Evolutionary conservation across 768 basidiomycete genomes (phyloP).

Genomic region (Nevesoporus exiguus): DNA sequence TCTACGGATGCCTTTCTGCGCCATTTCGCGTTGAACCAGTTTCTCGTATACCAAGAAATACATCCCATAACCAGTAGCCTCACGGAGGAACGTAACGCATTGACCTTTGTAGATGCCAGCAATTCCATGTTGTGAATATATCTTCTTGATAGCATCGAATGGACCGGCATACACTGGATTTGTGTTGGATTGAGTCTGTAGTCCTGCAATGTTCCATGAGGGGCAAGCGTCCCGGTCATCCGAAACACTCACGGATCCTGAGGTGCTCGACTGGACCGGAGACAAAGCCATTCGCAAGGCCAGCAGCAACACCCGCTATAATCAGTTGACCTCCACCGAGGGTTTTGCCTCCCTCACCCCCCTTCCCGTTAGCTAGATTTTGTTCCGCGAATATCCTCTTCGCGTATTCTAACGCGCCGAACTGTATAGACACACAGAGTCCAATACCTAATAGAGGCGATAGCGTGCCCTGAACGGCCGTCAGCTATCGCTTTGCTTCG

Average conservation of each 20-base stretch:
- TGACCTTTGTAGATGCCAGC: slow-evolving; percentile 92
- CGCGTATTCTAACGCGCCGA: slow-evolving; percentile 81
- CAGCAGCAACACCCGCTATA: slow-evolving; percentile 76
- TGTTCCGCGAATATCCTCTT: slow-evolving; percentile 73
- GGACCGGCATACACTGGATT: slow-evolving; percentile 82
- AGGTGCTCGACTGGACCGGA: slow-evolving; percentile 98
- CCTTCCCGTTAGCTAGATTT: slow-evolving; percentile 56
- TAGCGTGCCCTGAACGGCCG: slow-evolving; percentile 67
- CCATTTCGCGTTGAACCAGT: slow-evolving; percentile 83
- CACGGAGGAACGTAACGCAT: slow-evolving; percentile 79
- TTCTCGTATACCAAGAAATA: slow-evolving; percentile 95
- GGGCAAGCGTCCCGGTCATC: not conserved
- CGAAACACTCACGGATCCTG: slow-evolving; percentile 53
- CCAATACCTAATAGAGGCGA: slow-evolving; percentile 91
- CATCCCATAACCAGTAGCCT: slow-evolving; percentile 75
- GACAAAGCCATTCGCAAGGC: slow-evolving; percentile 86
- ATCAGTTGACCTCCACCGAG: slow-evolving; percentile 67
- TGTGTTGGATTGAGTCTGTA: slow-evolving; percentile 84
- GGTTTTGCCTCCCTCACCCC: slow-evolving; percentile 61
- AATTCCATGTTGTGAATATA: slow-evolving; percentile 70
- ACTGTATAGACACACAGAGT: slow-evolving; percentile 94
- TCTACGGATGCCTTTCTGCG: slow-evolving; percentile 62
- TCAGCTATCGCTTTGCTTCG: not conserved
- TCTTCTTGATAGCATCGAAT: slow-evolving; percentile 83
- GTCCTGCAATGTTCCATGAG: slow-evolving; percentile 44